Conservation (phyloP, 768 basidiomycete genomes). For the Mycena metata region DNA sequence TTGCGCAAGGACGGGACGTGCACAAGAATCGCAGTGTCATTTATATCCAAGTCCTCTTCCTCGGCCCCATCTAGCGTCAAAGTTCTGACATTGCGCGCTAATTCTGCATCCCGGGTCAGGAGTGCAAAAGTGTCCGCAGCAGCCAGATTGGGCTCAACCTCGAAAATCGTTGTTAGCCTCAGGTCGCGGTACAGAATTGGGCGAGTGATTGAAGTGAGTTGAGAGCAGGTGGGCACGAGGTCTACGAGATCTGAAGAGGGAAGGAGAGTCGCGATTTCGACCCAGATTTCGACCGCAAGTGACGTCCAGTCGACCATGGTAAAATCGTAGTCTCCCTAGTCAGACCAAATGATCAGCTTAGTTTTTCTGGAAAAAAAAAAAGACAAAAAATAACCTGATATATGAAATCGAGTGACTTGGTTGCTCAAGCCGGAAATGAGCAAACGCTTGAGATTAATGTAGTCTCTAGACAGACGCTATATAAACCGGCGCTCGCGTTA, state of each 20-base stretch:
- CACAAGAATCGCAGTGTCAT: conserved; percentile 11
- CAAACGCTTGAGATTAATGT: no score
- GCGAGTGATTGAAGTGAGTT: conserved; percentile 6
- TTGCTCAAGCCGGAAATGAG: no score
- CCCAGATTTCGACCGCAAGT: conserved; percentile 19
- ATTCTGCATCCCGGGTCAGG: conserved; percentile 9
- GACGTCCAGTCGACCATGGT: background rate
- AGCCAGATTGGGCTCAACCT: conserved; percentile 2
- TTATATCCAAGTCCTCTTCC: background rate
- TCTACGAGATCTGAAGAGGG: conserved; percentile 6
- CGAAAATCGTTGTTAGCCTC: background rate
- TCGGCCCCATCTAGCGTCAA: conserved; percentile 15
- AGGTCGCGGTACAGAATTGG: conserved; percentile 16
- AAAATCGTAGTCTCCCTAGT: no score
- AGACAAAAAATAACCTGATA: no score
- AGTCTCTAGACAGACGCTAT: no score
- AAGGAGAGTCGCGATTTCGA: conserved; percentile 6
- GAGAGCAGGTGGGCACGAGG: conserved; percentile 3
- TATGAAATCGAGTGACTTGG: no score
- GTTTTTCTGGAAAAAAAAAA: no score
- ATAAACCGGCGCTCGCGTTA: no score
- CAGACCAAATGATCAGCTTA: no score
- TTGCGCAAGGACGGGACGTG: conserved; percentile 8
- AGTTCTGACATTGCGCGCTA: conserved; percentile 8
- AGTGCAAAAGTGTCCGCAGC: background rate